Evolutionary conservation across 345 rosid species (phyloP), one percentile per base, ranked within the genome.

Genomic region (Erysimum cheiranthoides): DNA sequence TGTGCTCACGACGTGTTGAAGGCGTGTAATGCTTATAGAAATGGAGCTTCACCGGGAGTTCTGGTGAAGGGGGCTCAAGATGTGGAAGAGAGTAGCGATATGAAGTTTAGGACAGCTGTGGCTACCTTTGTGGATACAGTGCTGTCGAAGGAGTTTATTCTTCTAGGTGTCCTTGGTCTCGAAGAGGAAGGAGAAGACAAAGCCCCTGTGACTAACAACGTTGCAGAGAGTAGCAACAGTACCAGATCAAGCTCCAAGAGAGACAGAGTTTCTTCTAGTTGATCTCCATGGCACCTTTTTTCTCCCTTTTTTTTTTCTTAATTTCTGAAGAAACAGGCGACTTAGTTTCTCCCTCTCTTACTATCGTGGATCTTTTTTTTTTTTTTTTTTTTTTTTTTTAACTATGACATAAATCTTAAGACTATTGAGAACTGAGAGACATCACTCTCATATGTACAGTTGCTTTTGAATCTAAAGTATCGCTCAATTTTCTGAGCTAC

Each of bases 21-120:
- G 60, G 95, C 97, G 30, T 90, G 98, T 74, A 80, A 84, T 80
- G 91, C 92, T 5, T 89, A 94, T 67, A 76, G 68, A 79, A 88
- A 81, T 16, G 98, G 97, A 54, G 96, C 90, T 53, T 81, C 81
- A 49, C 91, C 90, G 8, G 97, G 89, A 32, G 81, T 77, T 74
- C 61, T 82, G 66, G 85, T 83, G 46, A 85, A 79, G 71, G 93
- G 88, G 57, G 86, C 75, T 75, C 85, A 79, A 75, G 87, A 81
- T 43, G 85, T 82, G 40, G 83, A 82, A 9, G 84, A 78, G 69
- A 77, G 80, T 76, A 53, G 87, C 85, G 83, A 89, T 1, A 3
- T 5, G 49, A 17, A 30, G 50, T 86, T 92, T 63, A 89, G 75
- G 85, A 40, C 56, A 17, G 58, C 73, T 21, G 77, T 95, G 52